These are phyloP conservation scores for Kodamaea nitidulidarum DNA, from an alignment of 805 yeast genomes.

Conservation along the genomic window DNA sequence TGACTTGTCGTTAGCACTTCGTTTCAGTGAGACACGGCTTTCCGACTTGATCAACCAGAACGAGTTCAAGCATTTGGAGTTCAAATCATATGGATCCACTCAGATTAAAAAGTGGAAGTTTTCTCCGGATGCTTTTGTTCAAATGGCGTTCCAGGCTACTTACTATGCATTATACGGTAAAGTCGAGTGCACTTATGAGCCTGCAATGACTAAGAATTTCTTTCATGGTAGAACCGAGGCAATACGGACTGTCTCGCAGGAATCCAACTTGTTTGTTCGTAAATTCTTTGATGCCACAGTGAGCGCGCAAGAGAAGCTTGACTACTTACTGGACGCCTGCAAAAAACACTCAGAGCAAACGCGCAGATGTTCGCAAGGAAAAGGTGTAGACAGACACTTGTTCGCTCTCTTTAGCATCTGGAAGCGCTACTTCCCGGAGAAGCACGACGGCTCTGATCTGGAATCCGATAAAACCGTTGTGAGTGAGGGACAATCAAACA, in stretches of 20 bases:
- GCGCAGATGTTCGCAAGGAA: conserved; percentile 63
- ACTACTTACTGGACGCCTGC: conserved; percentile 66
- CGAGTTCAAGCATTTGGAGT: conserved; percentile 79
- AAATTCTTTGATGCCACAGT: conserved; percentile 70
- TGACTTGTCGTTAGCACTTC: conserved; percentile 70
- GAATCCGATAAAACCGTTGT: conserved; percentile 28
- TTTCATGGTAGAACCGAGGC: conserved; percentile 94
- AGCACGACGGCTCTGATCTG: conserved; percentile 6
- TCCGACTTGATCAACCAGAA: conserved; percentile 86
- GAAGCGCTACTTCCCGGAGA: conserved; percentile 51
- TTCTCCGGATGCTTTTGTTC: conserved; percentile 92
- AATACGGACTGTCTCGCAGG: conserved; percentile 75
- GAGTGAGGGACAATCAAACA: conserved; percentile 13
- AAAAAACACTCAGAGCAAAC: conserved; percentile 64
- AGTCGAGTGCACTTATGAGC: conserved; percentile 91
- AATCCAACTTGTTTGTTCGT: conserved; percentile 77
- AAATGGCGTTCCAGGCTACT: conserved; percentile 90
- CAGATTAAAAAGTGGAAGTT: conserved; percentile 78
- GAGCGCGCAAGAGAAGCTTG: conserved; percentile 55
- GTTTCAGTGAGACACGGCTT: conserved; percentile 88
- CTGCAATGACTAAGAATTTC: conserved; percentile 89
- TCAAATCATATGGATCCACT: conserved; percentile 66
- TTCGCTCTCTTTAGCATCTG: conserved; percentile 86
- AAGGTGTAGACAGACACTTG: conserved; percentile 90
- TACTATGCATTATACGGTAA: conserved; percentile 89